These are phyloP conservation scores for Mycena belliarum DNA, from an alignment of 768 basidiomycete species.

Conservation along the genomic window DNA sequence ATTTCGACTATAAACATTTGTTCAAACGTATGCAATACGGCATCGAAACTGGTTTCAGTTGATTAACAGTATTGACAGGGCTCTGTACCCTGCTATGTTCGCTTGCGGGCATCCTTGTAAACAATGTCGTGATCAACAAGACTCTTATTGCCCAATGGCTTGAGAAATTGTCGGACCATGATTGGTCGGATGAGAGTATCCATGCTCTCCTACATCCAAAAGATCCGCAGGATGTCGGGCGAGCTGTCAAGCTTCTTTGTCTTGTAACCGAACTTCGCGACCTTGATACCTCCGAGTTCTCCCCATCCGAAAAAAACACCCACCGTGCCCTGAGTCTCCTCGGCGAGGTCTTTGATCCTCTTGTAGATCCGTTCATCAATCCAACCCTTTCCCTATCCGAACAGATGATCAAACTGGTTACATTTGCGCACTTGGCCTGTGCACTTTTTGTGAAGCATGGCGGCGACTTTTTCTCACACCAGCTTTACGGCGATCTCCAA, in stretches of 20 bases:
- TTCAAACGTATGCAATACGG: slow-evolving; percentile 2
- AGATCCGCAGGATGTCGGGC: slow-evolving; percentile 9
- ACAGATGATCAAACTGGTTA: background rate
- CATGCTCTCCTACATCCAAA: slow-evolving; percentile 11
- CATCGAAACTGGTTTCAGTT: too few relatives aligned
- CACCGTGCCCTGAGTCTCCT: slow-evolving; percentile 25
- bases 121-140: slow-evolving; percentile 9
- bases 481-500: slow-evolving; percentile 4
- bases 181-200: slow-evolving; percentile 26
- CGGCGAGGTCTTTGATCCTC: slow-evolving; percentile 29
- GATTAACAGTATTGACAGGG: slow-evolving; percentile 6
- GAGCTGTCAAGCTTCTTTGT: slow-evolving; percentile 1
- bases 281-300: slow-evolving; percentile 16
- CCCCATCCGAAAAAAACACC: slow-evolving; percentile 23
- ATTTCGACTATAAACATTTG: slow-evolving; percentile 1
- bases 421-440: slow-evolving; percentile 2
- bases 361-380: slow-evolving; percentile 17
- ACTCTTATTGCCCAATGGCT: slow-evolving; percentile 1
- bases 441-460: slow-evolving; percentile 11
- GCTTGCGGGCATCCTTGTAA: background rate
- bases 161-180: slow-evolving; percentile 3
- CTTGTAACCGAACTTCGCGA: slow-evolving; percentile 21
- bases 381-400: slow-evolving; percentile 13
- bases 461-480: slow-evolving; percentile 9
- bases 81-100: slow-evolving; percentile 27